phyloP scores from a whole-genome alignment of 495 filamentous ascomycete species.

The Trichoderma orchidacearum region DNA sequence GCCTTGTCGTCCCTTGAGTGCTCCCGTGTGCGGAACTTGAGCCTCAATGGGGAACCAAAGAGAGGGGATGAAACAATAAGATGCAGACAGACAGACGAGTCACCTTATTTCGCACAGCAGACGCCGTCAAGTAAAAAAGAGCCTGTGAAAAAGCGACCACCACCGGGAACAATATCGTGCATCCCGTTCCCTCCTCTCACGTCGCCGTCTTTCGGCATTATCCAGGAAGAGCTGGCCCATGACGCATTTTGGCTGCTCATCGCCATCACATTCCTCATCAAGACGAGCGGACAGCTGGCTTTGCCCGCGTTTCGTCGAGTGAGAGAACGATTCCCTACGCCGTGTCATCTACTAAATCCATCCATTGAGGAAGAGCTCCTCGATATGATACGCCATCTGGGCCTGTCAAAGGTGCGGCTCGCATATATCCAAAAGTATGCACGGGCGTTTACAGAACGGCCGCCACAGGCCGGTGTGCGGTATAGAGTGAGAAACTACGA shows the following conservation, averaged over 20 bases:
- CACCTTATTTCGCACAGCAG: not conserved
- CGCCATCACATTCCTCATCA: slow-evolving; percentile 71
- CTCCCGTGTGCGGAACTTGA: not conserved
- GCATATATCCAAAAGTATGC: slow-evolving; percentile 49
- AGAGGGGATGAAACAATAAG: not conserved
- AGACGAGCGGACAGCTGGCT: slow-evolving; percentile 59
- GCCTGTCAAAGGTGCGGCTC: slow-evolving; percentile 45
- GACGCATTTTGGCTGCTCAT: slow-evolving; percentile 62
- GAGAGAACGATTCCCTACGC: slow-evolving; percentile 53
- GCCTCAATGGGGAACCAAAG: not conserved
- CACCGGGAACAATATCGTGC: slow-evolving; percentile 40
- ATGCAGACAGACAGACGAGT: not conserved
- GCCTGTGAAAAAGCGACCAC: slow-evolving; percentile 13
- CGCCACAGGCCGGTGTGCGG: slow-evolving; percentile 44
- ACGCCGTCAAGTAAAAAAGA: not conserved
- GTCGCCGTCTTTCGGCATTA: slow-evolving; percentile 52
- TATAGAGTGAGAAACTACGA: slow-evolving; percentile 62
- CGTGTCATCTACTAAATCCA: slow-evolving; percentile 48
- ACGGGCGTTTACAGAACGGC: slow-evolving; percentile 49
- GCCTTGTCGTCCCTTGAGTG: not conserved
- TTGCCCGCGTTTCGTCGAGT: slow-evolving; percentile 63
- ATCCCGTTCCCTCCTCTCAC: slow-evolving; percentile 60
- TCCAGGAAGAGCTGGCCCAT: slow-evolving; percentile 65
- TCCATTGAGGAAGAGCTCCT: slow-evolving; percentile 38
- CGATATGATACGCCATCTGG: slow-evolving; percentile 54